A percentile compares a stretch with the other conserved stretches of the same genome.
These are phyloP conservation scores for Tricholoma bakamatsutake DNA, from an alignment of 768 basidiomycete species.

Conservation along the genomic window DNA sequence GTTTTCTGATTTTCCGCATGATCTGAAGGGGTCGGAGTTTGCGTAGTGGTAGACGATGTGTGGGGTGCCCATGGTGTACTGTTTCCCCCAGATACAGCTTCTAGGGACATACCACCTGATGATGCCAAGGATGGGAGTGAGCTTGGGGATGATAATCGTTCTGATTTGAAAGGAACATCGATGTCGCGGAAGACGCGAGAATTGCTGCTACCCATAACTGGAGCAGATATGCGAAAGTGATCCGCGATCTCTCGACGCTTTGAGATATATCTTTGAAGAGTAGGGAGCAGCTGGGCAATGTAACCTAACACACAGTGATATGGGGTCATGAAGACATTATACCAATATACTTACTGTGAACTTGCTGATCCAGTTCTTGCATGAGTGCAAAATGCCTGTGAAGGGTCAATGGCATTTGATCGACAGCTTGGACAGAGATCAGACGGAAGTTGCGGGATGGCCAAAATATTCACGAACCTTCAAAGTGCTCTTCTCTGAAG, in stretches of 20 bases:
- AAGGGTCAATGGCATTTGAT: constrained; percentile 71
- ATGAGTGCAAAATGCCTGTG: constrained; percentile 67
- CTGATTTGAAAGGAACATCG: not conserved
- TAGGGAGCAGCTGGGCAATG: constrained; percentile 34
- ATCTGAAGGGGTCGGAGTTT: constrained; percentile 14
- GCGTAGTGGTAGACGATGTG: constrained; percentile 3
- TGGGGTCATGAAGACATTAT: constrained; percentile 7
- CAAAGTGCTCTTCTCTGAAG: constrained; percentile 74
- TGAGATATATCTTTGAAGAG: constrained; percentile 42
- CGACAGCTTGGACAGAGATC: constrained; percentile 46
- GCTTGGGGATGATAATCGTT: not conserved
- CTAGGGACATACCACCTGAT: not conserved
- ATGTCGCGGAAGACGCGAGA: not conserved
- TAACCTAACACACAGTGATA: constrained; percentile 26
- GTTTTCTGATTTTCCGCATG: constrained; percentile 26
- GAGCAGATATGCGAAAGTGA: not conserved
- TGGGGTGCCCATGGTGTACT: not conserved
- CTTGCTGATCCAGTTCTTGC: constrained; percentile 67
- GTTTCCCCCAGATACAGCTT: not conserved
- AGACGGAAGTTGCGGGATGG: not conserved
- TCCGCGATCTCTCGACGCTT: constrained; percentile 13
- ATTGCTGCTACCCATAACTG: not conserved
- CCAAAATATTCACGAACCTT: constrained; percentile 43
- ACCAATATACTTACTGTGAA: constrained; percentile 35
- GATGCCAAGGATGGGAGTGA: not conserved